Conservation (phyloP, 2,329 filamentous ascomycete genomes). For the Paecilomyces fulvus region DNA sequence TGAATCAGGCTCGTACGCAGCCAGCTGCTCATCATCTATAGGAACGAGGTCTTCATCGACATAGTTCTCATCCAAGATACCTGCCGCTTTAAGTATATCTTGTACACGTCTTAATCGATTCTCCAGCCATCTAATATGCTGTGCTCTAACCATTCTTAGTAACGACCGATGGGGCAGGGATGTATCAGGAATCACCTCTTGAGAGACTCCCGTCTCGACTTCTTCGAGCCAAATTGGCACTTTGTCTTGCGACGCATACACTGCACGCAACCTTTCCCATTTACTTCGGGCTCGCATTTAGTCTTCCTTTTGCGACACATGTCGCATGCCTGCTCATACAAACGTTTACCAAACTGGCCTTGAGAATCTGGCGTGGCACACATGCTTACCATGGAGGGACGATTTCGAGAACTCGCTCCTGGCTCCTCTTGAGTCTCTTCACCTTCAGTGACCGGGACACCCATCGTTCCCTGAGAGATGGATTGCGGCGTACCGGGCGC, state of each 20-base stretch:
- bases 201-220: slow-evolving; percentile 84
- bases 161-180: not conserved
- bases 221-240: slow-evolving; percentile 84
- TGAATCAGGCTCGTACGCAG: slow-evolving; percentile 9
- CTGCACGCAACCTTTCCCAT: slow-evolving; percentile 63
- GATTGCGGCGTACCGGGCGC: not conserved
- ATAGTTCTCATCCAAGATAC: slow-evolving; percentile 72
- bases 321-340: slow-evolving; percentile 61
- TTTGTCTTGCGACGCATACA: slow-evolving; percentile 92
- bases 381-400: not conserved
- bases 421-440: not conserved
- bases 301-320: slow-evolving; percentile 85
- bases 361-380: not conserved
- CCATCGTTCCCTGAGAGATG: not conserved
- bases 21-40: slow-evolving; percentile 12
- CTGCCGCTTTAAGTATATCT: slow-evolving; percentile 71
- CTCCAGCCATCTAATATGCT: slow-evolving; percentile 89
- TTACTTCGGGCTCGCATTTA: slow-evolving; percentile 88
- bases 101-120: slow-evolving; percentile 89
- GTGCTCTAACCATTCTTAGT: slow-evolving; percentile 51
- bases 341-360: not conserved
- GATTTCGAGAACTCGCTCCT: not conserved
- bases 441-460: not conserved
- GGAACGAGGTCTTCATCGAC: slow-evolving; percentile 40
- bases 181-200: slow-evolving; percentile 61